Evolutionary conservation across 306 rosid species (phyloP).

Genomic region (Dalbergia oliveri): DNA sequence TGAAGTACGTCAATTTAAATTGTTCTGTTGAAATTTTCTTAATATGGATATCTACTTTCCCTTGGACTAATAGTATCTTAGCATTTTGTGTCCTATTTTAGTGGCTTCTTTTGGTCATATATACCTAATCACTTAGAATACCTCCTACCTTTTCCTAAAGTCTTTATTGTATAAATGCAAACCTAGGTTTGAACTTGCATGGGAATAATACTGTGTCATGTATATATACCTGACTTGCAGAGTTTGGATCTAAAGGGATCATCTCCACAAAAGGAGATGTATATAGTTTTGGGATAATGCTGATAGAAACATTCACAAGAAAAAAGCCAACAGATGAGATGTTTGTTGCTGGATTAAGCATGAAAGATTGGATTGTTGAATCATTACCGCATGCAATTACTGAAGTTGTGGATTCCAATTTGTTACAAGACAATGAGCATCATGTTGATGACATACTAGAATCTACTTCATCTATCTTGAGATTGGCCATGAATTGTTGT

Average conservation of each 20-base stretch:
- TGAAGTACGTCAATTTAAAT: not conserved
- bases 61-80: not conserved
- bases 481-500: slow-evolving; percentile 37
- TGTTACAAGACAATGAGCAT: slow-evolving; percentile 8
- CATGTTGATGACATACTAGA: not conserved
- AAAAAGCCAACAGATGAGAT: slow-evolving; percentile 42
- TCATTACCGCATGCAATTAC: slow-evolving; percentile 29
- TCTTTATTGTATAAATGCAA: no score
- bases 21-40: not conserved
- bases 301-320: slow-evolving; percentile 42
- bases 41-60: not conserved
- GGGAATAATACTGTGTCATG: no score
- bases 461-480: slow-evolving; percentile 18
- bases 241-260: slow-evolving; percentile 35
- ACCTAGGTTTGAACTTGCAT: no score
- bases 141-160: no score
- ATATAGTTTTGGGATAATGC: slow-evolving; percentile 32
- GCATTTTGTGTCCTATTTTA: slow-evolving; percentile 1
- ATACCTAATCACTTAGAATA: not conserved
- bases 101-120: not conserved
- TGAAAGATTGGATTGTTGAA: slow-evolving; percentile 38
- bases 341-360: slow-evolving; percentile 29
- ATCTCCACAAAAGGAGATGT: slow-evolving; percentile 37
- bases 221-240: not conserved
- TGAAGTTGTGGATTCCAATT: slow-evolving; percentile 23